Conservation (phyloP, 2,329 filamentous ascomycete species). For the Neonectria punicea region DNA sequence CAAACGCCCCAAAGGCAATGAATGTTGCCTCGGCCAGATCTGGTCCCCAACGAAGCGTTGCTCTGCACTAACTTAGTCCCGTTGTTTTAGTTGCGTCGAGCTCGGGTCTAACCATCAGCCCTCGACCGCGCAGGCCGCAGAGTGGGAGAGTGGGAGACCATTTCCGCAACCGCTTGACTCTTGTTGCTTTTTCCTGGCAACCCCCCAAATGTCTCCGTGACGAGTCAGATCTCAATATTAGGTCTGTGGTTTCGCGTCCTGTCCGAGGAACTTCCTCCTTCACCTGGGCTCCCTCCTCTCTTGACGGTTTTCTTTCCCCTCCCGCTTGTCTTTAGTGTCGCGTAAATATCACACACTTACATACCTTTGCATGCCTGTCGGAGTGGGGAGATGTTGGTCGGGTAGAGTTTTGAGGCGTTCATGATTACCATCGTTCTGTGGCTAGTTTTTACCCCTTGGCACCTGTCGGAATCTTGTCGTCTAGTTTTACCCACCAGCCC, state of each 20-base stretch:
- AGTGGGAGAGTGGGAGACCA: neutral
- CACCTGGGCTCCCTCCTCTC: neutral
- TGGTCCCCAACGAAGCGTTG: neutral
- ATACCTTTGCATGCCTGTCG: neutral
- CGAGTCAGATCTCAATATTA: constrained; percentile 2
- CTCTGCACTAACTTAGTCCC: neutral
- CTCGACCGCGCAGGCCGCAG: neutral
- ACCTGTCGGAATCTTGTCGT: neutral
- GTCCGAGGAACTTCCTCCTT: neutral
- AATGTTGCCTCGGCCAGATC: neutral
- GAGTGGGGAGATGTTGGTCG: neutral
- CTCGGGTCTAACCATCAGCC: neutral
- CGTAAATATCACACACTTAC: neutral
- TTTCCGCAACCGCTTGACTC: neutral
- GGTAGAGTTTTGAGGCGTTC: constrained; percentile 7
- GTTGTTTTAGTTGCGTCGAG: neutral
- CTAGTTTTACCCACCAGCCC: neutral
- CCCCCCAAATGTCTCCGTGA: neutral
- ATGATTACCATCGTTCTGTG: neutral
- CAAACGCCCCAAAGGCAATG: neutral
- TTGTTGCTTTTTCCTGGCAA: constrained; percentile 15
- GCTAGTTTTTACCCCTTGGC: neutral
- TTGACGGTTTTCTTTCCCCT: neutral
- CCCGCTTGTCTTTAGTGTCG: neutral
- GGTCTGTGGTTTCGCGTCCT: neutral